Base-by-base conservation (phyloP, 2,329 filamentous ascomycete species). In the Fusarium setosum region DNA sequence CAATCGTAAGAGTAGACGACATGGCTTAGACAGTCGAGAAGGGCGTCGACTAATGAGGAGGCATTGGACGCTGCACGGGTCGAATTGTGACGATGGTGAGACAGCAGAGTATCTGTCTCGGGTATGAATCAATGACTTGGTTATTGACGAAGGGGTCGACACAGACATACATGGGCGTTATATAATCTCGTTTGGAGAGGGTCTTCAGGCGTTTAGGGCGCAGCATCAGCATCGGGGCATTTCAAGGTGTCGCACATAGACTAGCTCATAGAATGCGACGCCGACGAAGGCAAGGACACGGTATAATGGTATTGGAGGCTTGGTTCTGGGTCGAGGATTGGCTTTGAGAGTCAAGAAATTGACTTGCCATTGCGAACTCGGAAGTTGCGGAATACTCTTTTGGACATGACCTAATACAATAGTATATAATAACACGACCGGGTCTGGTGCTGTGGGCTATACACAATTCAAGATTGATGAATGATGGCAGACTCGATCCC, bases 1-100 rank as follows among this genome's bases (percentile, higher is more conserved):
- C 82, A 59, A 80, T 81, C 4, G 63, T 81, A 49, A 78, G 76
- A 40, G 76, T 75, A n/a, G 79, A 77, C 23, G 75, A 81, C 38
- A 80, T 85, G 77, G 83, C 80, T 68, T 84, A 80, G 71, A 21
- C 18, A 50, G 20, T 24, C 6, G 11, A 34, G 18, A 32, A 24
- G 32, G 10, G 20, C 23, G 6, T 17, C 21, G n/a, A 24, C 31
- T 32, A 32, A 26, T 23, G 31, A 26, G 8, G 15, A 20, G 15
- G 17, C 7, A 5, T 42, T 6, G n/a, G 15, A 24, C 38, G 17
- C n/a, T 37, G 10, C 23, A 24, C n/a, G 11, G 26, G 34, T 6
- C 11, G 29, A 29, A 17, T 23, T 31, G 37, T 18, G 38, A 51
- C 21, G 23, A 23, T 24, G 20, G 23, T 34, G 45, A 17, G 20